Percentiles rank a stretch among this genome's conserved stretches.
phyloP scores from a whole-genome alignment of 768 basidiomycete genomes.

The Phaeotremella skinneri region DNA sequence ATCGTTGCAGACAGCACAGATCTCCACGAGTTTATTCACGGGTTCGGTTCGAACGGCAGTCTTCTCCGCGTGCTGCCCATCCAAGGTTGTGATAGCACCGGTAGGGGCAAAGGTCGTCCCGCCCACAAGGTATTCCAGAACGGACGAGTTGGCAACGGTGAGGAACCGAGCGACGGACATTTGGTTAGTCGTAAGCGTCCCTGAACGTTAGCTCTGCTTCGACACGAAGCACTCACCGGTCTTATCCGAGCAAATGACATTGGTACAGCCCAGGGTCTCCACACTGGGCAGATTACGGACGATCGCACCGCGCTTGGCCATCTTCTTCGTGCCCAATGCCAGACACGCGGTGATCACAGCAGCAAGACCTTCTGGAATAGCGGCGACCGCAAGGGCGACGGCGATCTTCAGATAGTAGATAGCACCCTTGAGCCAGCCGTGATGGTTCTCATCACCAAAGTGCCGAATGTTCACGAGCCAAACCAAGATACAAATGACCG shows the following conservation, averaged over 20 bases:
- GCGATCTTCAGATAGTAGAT: slow-evolving; percentile 99
- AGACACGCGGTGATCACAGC: slow-evolving; percentile 97
- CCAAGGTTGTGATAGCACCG: slow-evolving; percentile 68
- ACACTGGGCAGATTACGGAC: slow-evolving; percentile 94
- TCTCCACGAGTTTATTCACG: slow-evolving; percentile 67
- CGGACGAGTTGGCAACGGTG: slow-evolving; percentile 62
- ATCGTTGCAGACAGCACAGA: slow-evolving; percentile 91
- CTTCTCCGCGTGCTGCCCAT: slow-evolving; percentile 67
- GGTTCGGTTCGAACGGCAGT: slow-evolving; percentile 41
- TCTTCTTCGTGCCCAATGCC: slow-evolving; percentile 95
- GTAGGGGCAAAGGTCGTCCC: slow-evolving; percentile 88
- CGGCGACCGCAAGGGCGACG: slow-evolving; percentile 96
- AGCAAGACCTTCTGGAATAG: slow-evolving; percentile 97
- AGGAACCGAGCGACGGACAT: slow-evolving; percentile 94
- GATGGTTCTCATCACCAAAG: slow-evolving; percentile 93
- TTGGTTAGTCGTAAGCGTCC: slow-evolving; percentile 88
- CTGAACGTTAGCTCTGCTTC: slow-evolving; percentile 9
- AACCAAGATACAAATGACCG: slow-evolving; percentile 92
- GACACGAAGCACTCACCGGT: slow-evolving; percentile 60
- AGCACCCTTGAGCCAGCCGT: slow-evolving; percentile 84
- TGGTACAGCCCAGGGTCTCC: slow-evolving; percentile 95
- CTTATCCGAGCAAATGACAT: slow-evolving; percentile 98
- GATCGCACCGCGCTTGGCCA: slow-evolving; percentile 98
- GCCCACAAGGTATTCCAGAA: slow-evolving; percentile 73
- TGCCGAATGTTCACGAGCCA: slow-evolving; percentile 97